Base-by-base conservation (phyloP, 129 eudicot genomes). In the Oenanthe sinensis region DNA sequence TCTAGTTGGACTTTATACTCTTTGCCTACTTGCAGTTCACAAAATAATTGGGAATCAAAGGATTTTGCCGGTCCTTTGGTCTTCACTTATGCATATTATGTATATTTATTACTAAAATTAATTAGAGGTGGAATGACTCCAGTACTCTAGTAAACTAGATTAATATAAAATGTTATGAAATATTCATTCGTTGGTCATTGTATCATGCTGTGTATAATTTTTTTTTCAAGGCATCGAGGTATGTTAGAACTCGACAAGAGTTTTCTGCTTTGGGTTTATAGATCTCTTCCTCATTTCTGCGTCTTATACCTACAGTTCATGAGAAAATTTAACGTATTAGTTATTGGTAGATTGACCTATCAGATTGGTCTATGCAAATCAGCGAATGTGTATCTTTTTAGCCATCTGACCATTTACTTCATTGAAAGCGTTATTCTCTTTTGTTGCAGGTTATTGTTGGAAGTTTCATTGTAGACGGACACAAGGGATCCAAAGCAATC, bases 401-500 rank as follows among this genome's bases (percentile, higher is more conserved):
- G 70, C 13, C 74, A 16, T 37, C 45, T 17, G 2, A 2, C 22
- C 12, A 33, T 33, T 33, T 33, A 30, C 43, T 8, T 65, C 7
- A 30, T 28, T 65, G 5, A 4, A 11, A 30, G 20, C 2, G 43
- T 28, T 30, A 24, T 83, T 47, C 33, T 65, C 46, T 45, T 77
- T 19, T 26, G 20, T 76, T 83, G 86, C 91, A 93, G 97, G 96
- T 93, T 10, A 85, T 93, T 44, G 98, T 93, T 17, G 98, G 98
- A 48, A 93, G 98, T 82, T 93, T 93, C 55, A 76, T 87, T 46
- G 86, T 90, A 24, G 91, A 89, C 74, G 85, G 76, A 39, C 55
- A 63, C 24, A 89, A 86, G 79, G 93, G 89, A 75, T 73, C 82
- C 1, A 85, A 83, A 82, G 28, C 72, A n/a, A 79, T 68, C 70